Evolutionary conservation across 371 early-diverging fungal genomes (phyloP).

Genomic region (Rhizopus stolonifer): DNA sequence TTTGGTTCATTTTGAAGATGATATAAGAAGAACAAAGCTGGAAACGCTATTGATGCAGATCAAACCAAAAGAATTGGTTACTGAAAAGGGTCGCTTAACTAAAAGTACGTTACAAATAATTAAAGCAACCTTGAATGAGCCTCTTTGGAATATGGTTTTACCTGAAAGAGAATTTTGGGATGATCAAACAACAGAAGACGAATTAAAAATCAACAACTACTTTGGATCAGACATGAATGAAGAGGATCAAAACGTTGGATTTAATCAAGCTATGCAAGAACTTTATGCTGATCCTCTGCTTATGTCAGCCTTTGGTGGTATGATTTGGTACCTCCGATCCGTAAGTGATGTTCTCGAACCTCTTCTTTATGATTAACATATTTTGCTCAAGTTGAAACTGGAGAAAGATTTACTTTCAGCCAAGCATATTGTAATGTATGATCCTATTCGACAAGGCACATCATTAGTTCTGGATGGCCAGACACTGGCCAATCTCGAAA

Average conservation of each 20-base stretch:
- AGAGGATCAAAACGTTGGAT: background rate
- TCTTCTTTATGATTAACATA: background rate
- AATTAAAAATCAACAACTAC: slow-evolving; percentile 67
- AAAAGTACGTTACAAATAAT: slow-evolving; percentile 66
- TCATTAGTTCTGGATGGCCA: slow-evolving; percentile 92
- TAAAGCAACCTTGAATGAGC: slow-evolving; percentile 64
- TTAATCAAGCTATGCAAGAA: slow-evolving; percentile 9
- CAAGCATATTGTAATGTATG: slow-evolving; percentile 76
- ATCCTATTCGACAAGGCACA: slow-evolving; percentile 66
- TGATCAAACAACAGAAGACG: slow-evolving; percentile 61
- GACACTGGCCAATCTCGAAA: slow-evolving; percentile 90
- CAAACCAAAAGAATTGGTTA: slow-evolving; percentile 86
- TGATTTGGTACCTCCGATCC: slow-evolving; percentile 75
- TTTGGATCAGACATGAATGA: slow-evolving; percentile 48
- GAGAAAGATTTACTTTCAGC: slow-evolving; percentile 85
- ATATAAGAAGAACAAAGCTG: slow-evolving; percentile 79
- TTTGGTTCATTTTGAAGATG: slow-evolving; percentile 82
- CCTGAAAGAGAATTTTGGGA: slow-evolving; percentile 89
- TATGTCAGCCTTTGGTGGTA: slow-evolving; percentile 76
- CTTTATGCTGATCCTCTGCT: slow-evolving; percentile 41
- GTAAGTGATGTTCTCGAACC: slow-evolving; percentile 31
- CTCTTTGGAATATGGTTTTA: slow-evolving; percentile 69
- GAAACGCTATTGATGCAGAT: slow-evolving; percentile 93
- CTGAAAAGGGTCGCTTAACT: slow-evolving; percentile 74
- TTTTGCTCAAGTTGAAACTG: slow-evolving; percentile 67